A percentile compares a stretch with the other conserved stretches of the same genome.
phyloP scores from a whole-genome alignment of 176 grass and related monocot species.

The Ensete glaucum region DNA sequence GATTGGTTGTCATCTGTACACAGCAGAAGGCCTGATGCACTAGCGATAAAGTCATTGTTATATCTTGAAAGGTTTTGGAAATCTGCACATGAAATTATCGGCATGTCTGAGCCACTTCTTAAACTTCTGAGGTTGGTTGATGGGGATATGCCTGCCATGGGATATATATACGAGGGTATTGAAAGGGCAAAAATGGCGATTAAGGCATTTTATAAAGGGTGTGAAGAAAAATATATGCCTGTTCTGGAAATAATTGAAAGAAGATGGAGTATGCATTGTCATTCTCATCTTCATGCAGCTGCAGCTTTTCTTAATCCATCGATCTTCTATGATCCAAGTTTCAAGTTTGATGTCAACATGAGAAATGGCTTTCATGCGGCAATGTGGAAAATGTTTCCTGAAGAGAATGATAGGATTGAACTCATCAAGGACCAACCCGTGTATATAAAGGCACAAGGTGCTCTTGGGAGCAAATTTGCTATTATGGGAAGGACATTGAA shows the following conservation, averaged over 20 bases:
- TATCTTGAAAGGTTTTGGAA: constrained; percentile 22
- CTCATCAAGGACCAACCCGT: constrained; percentile 23
- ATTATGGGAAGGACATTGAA: constrained; percentile 22
- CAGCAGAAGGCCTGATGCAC: constrained; percentile 6
- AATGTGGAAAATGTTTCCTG: constrained; percentile 29
- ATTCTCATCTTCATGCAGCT: constrained; percentile 22
- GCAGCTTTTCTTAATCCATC: constrained; percentile 24
- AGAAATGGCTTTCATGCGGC: constrained; percentile 27
- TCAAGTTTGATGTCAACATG: constrained; percentile 16
- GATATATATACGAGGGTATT: constrained; percentile 21
- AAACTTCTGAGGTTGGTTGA: constrained; percentile 23
- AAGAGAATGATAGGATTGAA: constrained; percentile 23
- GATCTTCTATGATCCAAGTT: constrained; percentile 16
- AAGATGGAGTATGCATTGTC: constrained; percentile 19
- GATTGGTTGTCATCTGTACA: constrained; percentile 17
- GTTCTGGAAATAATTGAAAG: constrained; percentile 20
- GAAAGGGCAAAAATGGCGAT: constrained; percentile 19
- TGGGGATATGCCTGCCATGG: constrained; percentile 23
- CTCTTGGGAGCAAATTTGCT: constrained; percentile 24
- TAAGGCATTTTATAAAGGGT: constrained; percentile 19
- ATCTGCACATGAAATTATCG: constrained; percentile 16
- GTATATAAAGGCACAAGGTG: constrained; percentile 25
- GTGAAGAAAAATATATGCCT: constrained; percentile 14
- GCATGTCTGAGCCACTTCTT: constrained; percentile 21
- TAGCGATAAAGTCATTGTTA: constrained; percentile 16